Evolutionary conservation across 768 basidiomycete species (phyloP).

Genomic region (Phallus indusiatus): DNA sequence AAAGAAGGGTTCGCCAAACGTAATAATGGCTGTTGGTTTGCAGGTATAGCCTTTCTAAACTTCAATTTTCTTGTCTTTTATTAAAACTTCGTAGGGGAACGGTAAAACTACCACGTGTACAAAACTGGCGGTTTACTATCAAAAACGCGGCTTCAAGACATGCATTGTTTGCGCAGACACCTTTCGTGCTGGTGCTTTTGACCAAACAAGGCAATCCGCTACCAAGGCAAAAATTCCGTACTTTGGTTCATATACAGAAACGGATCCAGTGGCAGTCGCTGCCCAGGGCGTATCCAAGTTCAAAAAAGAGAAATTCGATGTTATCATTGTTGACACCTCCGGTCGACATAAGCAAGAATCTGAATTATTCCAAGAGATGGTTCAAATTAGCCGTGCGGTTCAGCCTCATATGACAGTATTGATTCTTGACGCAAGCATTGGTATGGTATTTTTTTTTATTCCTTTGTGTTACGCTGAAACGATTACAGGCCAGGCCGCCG

Average conservation of each 20-base stretch:
- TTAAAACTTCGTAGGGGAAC: conserved; percentile 56
- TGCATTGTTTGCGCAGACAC: conserved; percentile 98
- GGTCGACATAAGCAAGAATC: conserved; percentile 96
- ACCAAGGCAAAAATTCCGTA: conserved; percentile 98
- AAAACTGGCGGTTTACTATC: conserved; percentile 95
- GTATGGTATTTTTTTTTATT: conserved; percentile 20
- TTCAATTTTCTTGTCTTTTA: conserved; percentile 3
- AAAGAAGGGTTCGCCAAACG: conserved; percentile 86
- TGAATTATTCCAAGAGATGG: conserved; percentile 97
- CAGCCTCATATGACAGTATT: conserved; percentile 95
- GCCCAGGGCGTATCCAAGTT: conserved; percentile 94
- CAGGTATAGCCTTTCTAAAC: conserved; percentile 44
- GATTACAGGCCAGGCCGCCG: conserved; percentile 85
- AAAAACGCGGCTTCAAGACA: conserved; percentile 92
- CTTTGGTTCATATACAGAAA: conserved; percentile 98
- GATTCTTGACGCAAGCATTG: conserved; percentile 94
- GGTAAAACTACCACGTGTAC: conserved; percentile 99
- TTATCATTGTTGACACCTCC: conserved; percentile 97
- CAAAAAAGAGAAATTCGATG: conserved; percentile 96
- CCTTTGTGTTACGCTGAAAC: not conserved
- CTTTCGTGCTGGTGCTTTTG: conserved; percentile 98
- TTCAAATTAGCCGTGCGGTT: conserved; percentile 88
- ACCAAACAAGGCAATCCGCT: conserved; percentile 97
- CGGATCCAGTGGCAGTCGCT: conserved; percentile 92
- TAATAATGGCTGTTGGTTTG: conserved; percentile 96